Base-by-base conservation (phyloP, 2,329 filamentous ascomycete species). In the Cephalotrichum gorgonifer region DNA sequence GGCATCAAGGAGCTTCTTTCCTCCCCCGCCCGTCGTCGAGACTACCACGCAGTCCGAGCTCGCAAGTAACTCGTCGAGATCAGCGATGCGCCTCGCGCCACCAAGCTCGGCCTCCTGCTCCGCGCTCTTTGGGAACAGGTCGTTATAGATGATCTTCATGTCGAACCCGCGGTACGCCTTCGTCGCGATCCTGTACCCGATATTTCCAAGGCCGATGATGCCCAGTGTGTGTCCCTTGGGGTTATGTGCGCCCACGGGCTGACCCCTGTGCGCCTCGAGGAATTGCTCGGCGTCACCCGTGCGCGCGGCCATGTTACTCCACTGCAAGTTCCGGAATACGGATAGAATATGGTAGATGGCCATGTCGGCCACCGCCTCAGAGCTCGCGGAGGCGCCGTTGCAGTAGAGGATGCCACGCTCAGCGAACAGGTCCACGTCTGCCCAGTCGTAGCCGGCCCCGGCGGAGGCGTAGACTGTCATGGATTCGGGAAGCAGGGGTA, bases 371-470 rank as follows among this genome's bases (percentile, higher is more conserved):
- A 83, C 79, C 8, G 78, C 74, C 55, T 83, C 79, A 0, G 77
- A 76, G 38, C 74, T 79, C 0, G 79, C 78, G 2, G 72, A 68
- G 3, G 79, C 79, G 7, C 75, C 72, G 58, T 83, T 83, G 64
- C 79, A 83, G 62, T 83, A 83, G n/a, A 77, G 60, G 41, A 78
- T 70, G 8, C 74, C 64, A 43, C 53, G 49, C 23, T 55, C 53
- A 3, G 55, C 57, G 44, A 62, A 50, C 6, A 56, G 43, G 20
- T 58, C 68, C 3, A 76, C 75, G 60, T 83, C 74, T 5, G 75
- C 77, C 77, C 78, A 81, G 60, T 83, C 78, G 60, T 78, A 83
- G 2, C 79, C 78, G 14, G 79, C 78, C 3, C 79, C 78, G 1
- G 79, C 79, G 15, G 71, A 75, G 15, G 79, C 75, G 60, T 74